Conservation (phyloP, 2,329 filamentous ascomycete genomes). For the Colletotrichum sp. region DNA sequence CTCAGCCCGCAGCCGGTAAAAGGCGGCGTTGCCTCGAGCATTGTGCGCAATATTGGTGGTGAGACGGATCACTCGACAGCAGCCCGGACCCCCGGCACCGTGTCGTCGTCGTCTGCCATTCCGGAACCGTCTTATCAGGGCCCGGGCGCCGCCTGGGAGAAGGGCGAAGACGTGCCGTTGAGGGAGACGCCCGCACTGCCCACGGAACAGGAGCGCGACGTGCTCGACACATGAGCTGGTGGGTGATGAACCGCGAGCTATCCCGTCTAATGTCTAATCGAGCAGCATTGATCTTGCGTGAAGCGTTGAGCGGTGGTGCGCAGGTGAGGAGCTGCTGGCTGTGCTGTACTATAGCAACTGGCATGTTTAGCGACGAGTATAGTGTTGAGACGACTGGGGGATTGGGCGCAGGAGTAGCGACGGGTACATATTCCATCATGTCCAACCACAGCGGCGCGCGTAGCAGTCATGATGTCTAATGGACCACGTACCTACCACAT, state of each 20-base stretch:
- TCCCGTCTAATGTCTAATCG: conserved; percentile 8
- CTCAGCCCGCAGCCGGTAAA: conserved; percentile 49
- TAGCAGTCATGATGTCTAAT: background rate
- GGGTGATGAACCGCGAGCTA: background rate
- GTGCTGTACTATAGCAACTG: background rate
- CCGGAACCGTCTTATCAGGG: conserved; percentile 53
- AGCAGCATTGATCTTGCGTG: conserved; percentile 1
- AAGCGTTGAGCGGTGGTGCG: background rate
- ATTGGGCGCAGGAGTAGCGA: background rate
- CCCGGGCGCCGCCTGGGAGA: conserved; percentile 57
- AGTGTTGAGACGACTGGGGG: background rate
- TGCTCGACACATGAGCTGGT: conserved; percentile 38
- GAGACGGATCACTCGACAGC: conserved; percentile 15
- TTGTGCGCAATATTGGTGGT: conserved; percentile 33
- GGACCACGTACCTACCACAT: background rate
- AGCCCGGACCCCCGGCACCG: background rate
- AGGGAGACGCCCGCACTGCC: conserved; percentile 40
- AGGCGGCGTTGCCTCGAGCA: conserved; percentile 38
- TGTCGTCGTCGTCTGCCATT: conserved; percentile 28
- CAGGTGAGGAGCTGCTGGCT: background rate
- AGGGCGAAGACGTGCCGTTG: conserved; percentile 46
- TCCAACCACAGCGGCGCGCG: background rate
- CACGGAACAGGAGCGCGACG: conserved; percentile 45
- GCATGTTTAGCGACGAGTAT: background rate
- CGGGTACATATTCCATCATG: background rate